These are phyloP conservation scores for Boletus subluridellus DNA, from an alignment of 1,284 basidiomycete species.

Conservation along the genomic window DNA sequence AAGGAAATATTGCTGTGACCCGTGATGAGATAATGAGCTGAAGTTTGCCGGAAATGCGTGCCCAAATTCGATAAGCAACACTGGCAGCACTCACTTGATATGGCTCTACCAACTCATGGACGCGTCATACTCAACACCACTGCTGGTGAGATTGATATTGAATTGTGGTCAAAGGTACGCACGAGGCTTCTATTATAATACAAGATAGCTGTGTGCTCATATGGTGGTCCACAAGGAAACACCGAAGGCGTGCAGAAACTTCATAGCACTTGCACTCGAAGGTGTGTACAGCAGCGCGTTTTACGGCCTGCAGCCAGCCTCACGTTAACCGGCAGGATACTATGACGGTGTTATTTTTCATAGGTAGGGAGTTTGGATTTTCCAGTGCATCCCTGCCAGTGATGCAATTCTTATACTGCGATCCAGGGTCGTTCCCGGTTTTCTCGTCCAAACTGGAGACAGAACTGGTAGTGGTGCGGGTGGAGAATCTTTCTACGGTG, in stretches of 20 bases:
- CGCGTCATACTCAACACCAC: constrained; percentile 89
- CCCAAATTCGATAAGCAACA: too few species aligned
- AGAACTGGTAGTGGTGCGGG: constrained; percentile 87
- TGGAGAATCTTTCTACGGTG: constrained; percentile 89
- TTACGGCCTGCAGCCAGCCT: constrained; percentile 7
- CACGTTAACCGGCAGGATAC: constrained; percentile 59
- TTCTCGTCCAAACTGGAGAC: constrained; percentile 95
- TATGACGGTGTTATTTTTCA: constrained; percentile 96
- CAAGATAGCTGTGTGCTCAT: background rate
- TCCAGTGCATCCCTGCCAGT: background rate
- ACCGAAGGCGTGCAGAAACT: constrained; percentile 91
- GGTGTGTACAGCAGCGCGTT: constrained; percentile 49
- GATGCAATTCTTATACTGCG: background rate
- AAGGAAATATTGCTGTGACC: too few species aligned
- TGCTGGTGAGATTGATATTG: constrained; percentile 88
- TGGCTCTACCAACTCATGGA: constrained; percentile 81
- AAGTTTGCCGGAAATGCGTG: too few species aligned
- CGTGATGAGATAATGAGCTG: too few species aligned
- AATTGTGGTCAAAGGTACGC: constrained; percentile 85
- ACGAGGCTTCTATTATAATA: background rate
- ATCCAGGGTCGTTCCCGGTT: constrained; percentile 73
- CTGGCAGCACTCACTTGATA: constrained; percentile 24
- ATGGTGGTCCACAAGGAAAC: constrained; percentile 61
- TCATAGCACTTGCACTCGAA: constrained; percentile 86
- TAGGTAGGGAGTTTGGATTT: constrained; percentile 47